These are phyloP conservation scores for Coemansia sp. DNA, from an alignment of 192 early-diverging fungal species.

Conservation along the genomic window DNA sequence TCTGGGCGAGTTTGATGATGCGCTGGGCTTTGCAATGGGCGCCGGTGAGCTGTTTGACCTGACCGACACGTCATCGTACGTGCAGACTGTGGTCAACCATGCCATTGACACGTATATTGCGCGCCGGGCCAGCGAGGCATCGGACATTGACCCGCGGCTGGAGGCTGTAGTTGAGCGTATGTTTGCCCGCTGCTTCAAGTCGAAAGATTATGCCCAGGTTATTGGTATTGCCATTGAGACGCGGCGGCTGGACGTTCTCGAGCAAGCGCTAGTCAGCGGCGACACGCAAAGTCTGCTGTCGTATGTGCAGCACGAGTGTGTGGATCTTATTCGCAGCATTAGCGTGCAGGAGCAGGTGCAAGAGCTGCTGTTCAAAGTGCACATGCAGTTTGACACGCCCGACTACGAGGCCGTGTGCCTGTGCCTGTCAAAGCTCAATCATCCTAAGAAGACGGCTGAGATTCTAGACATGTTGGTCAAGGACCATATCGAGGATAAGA, in stretches of 20 bases:
- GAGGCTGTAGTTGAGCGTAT: slow-evolving; percentile 92
- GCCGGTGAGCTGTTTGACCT: slow-evolving; percentile 89
- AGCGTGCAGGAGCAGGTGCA: slow-evolving; percentile 66
- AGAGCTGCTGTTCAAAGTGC: slow-evolving; percentile 52
- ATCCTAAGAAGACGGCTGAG: slow-evolving; percentile 69
- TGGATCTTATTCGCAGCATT: slow-evolving; percentile 74
- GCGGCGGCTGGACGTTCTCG: slow-evolving; percentile 84
- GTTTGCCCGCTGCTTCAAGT: slow-evolving; percentile 88
- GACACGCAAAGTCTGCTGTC: slow-evolving; percentile 71
- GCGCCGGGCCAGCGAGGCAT: slow-evolving; percentile 58
- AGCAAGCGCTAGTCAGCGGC: slow-evolving; percentile 74
- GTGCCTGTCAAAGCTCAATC: slow-evolving; percentile 90
- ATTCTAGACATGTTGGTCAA: slow-evolving; percentile 69
- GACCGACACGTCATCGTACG: slow-evolving; percentile 78
- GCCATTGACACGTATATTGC: slow-evolving; percentile 90
- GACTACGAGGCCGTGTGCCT: slow-evolving; percentile 92
- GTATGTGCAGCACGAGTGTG: slow-evolving; percentile 82
- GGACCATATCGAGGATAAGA: slow-evolving; percentile 63
- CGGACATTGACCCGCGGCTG: slow-evolving; percentile 72
- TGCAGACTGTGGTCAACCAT: slow-evolving; percentile 91
- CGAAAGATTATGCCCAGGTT: slow-evolving; percentile 77
- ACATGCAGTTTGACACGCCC: slow-evolving; percentile 62
- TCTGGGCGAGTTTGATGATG: slow-evolving; percentile 93
- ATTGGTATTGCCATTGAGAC: slow-evolving; percentile 96
- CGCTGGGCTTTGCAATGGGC: slow-evolving; percentile 91